phyloP scores from a whole-genome alignment of 345 rosid species.

The Corchorus olitorius region DNA sequence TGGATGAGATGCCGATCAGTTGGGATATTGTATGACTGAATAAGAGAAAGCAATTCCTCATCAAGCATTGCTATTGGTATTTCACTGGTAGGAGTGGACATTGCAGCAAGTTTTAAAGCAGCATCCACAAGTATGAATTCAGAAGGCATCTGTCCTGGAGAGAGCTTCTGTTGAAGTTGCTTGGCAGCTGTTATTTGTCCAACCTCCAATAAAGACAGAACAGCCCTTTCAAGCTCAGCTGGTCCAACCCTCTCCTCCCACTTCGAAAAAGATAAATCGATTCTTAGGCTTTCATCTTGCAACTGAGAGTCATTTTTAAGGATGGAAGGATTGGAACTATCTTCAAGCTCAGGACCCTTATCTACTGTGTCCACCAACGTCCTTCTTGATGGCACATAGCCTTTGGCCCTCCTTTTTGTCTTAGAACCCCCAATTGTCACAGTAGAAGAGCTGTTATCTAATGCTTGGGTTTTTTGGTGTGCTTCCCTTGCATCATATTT shows the following conservation, averaged over 20 bases:
- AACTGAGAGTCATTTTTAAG: conserved; percentile 59
- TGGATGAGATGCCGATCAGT: conserved; percentile 44
- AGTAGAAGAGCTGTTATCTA: conserved; percentile 48
- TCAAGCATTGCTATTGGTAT: conserved; percentile 51
- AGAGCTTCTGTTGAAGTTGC: conserved; percentile 91
- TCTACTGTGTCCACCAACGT: conserved; percentile 58
- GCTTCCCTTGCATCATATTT: conserved; percentile 65
- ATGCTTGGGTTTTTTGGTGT: conserved; percentile 56
- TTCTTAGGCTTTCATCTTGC: conserved; percentile 63
- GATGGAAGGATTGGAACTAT: conserved; percentile 41
- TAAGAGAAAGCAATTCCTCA: conserved; percentile 64
- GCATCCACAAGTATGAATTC: conserved; percentile 75
- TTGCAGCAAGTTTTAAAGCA: conserved; percentile 78
- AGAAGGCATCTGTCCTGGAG: conserved; percentile 70
- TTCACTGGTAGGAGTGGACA: conserved; percentile 62
- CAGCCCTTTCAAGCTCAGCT: conserved; percentile 91
- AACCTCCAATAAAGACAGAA: conserved; percentile 86
- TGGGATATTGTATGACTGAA: conserved; percentile 47
- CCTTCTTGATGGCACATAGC: conserved; percentile 58
- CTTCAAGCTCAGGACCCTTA: conserved; percentile 61
- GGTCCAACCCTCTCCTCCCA: conserved; percentile 95
- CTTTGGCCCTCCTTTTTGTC: conserved; percentile 83
- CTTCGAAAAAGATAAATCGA: conserved; percentile 77
- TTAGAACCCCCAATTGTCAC: conserved; percentile 50
- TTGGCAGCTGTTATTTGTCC: conserved; percentile 95